Conservation (phyloP, 306 rosid genomes). For the Coriaria nepalensis region DNA sequence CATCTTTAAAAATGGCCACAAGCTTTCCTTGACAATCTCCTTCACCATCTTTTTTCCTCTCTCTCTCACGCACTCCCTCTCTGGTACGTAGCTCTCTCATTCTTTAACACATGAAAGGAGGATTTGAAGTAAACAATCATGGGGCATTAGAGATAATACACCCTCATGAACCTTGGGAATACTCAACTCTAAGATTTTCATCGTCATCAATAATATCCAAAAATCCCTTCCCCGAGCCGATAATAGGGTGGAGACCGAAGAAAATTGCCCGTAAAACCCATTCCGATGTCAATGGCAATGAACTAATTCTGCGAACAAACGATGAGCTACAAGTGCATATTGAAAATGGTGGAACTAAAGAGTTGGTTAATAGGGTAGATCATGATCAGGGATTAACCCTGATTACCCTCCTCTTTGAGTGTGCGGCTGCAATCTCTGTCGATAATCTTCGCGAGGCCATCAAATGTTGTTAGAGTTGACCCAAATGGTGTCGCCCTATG, state of each 20-base stretch:
- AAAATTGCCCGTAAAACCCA: constrained; percentile 18
- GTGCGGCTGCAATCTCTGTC: constrained; percentile 70
- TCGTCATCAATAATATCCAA: constrained; percentile 19
- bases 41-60: neutral
- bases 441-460: constrained; percentile 67
- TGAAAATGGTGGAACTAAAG: constrained; percentile 16
- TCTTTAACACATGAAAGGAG: constrained; percentile 26
- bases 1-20: constrained; percentile 30
- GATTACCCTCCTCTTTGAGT: constrained; percentile 56
- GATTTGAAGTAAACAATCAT: constrained; percentile 33
- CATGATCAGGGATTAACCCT: constrained; percentile 37
- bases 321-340: constrained; percentile 24
- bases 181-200: constrained; percentile 9
- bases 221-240: constrained; percentile 23
- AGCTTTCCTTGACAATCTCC: constrained; percentile 24
- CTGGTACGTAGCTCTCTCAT: too few species aligned
- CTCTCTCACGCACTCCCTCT: constrained; percentile 7
- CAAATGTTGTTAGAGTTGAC: constrained; percentile 51
- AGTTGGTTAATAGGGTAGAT: neutral
- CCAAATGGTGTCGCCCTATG: constrained; percentile 66
- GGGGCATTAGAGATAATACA: constrained; percentile 31
- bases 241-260: constrained; percentile 20
- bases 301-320: constrained; percentile 13
- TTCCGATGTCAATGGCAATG: constrained; percentile 9
- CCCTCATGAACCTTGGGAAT: constrained; percentile 39